Percentiles rank a stretch among this genome's conserved stretches.
These are phyloP conservation scores for Euphorbia neoarborescens DNA, from an alignment of 441 rosid genomes.

Conservation along the genomic window DNA sequence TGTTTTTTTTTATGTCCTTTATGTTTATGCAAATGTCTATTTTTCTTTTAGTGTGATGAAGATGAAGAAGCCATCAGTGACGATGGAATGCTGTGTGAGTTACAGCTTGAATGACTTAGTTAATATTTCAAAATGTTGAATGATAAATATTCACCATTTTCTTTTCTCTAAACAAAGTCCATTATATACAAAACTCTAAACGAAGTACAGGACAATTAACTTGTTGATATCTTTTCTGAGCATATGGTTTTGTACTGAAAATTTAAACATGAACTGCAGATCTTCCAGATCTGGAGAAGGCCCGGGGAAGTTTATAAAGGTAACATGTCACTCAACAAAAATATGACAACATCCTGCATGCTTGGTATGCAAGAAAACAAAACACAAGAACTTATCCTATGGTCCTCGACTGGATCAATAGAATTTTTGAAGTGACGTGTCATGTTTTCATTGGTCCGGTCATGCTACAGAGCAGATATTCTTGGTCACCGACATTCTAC, in stretches of 20 bases:
- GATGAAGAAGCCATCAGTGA: constrained; percentile 69
- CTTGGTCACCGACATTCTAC: constrained; percentile 1
- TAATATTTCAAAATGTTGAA: not conserved
- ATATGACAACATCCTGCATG: not conserved
- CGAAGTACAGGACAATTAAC: not conserved
- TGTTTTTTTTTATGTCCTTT: not conserved
- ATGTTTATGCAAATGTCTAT: constrained; percentile 5
- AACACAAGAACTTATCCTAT: not conserved
- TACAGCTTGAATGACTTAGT: constrained; percentile 7
- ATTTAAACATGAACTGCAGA: constrained; percentile 35
- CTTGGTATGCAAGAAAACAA: not conserved
- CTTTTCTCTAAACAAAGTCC: not conserved
- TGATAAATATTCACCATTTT: not conserved
- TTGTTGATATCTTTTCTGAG: not conserved
- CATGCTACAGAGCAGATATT: not conserved
- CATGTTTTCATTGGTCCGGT: no score
- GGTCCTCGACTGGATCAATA: no score
- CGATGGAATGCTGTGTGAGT: constrained; percentile 94
- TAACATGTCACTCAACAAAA: no score
- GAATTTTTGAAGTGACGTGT: no score
- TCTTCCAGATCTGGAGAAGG: constrained; percentile 95
- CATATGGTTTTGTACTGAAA: not conserved
- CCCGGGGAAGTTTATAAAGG: constrained; percentile 36
- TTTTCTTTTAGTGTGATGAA: constrained; percentile 35
- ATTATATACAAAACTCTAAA: not conserved